phyloP scores from a whole-genome alignment of 2,329 filamentous ascomycete species.

The Grosmannia penicillata region DNA sequence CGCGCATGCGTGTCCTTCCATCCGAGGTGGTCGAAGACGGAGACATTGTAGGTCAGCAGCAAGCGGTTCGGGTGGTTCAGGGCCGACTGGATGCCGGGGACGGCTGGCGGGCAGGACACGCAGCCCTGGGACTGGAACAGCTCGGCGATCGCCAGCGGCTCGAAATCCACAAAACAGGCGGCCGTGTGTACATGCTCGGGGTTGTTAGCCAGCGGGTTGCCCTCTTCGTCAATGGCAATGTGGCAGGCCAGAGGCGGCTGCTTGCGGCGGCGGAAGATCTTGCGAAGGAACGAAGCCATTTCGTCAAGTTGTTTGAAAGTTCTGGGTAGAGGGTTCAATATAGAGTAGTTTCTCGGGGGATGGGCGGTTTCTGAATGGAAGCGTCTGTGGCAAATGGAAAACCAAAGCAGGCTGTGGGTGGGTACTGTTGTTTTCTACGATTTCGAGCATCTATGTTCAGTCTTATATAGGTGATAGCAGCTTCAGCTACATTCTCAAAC shows the following conservation, averaged over 20 bases:
- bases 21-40: constrained; percentile 19
- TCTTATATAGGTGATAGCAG: too few relatives aligned
- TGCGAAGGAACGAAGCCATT: too few relatives aligned
- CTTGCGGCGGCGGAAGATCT: constrained; percentile 19
- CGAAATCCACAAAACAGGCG: constrained; percentile 19
- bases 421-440: too few relatives aligned
- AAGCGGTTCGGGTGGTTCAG: constrained; percentile 15
- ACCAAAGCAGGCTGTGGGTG: too few relatives aligned
- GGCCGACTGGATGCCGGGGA: constrained; percentile 16
- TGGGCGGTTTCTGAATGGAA: too few relatives aligned
- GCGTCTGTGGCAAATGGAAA: too few relatives aligned
- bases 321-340: too few relatives aligned
- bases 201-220: constrained; percentile 10
- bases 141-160: constrained; percentile 19
- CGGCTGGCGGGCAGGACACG: constrained; percentile 18
- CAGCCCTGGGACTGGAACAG: constrained; percentile 22
- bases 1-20: constrained; percentile 19
- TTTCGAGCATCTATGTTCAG: too few relatives aligned
- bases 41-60: constrained; percentile 20
- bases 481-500: too few relatives aligned
- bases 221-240: constrained; percentile 13
- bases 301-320: too few relatives aligned
- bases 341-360: too few relatives aligned
- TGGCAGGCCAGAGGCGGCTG: constrained; percentile 18
- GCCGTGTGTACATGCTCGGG: constrained; percentile 17